Percentiles rank a stretch among this genome's conserved stretches.
These are phyloP conservation scores for Apiotrichum veenhuisii DNA, from an alignment of 1,284 basidiomycete genomes.

Conservation along the genomic window DNA sequence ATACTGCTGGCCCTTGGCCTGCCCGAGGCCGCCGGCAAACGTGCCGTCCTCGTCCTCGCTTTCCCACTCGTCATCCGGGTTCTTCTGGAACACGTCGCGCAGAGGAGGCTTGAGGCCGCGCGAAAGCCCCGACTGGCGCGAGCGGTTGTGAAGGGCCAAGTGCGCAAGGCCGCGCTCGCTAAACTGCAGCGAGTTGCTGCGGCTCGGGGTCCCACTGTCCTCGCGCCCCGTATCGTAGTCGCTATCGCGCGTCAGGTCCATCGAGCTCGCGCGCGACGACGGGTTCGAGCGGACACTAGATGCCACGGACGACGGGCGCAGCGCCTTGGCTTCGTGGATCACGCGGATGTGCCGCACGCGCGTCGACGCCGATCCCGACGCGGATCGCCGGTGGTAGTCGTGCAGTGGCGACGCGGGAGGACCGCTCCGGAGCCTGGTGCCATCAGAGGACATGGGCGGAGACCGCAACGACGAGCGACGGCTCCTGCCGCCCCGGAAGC, in stretches of 20 bases:
- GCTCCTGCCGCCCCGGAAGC: conserved; percentile 24
- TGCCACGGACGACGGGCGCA: conserved; percentile 34
- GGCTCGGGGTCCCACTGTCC: conserved; percentile 9
- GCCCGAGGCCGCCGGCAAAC: conserved; percentile 50
- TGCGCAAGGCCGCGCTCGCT: conserved; percentile 17
- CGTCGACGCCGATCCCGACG: conserved; percentile 36
- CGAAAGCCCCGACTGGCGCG: conserved; percentile 22
- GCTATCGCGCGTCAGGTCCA: conserved; percentile 12
- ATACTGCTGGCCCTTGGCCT: conserved; percentile 15
- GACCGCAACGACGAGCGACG: conserved; percentile 33
- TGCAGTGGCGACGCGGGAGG: conserved; percentile 38
- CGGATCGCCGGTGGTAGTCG: conserved; percentile 41
- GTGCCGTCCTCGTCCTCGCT: conserved; percentile 38
- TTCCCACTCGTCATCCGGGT: conserved; percentile 50
- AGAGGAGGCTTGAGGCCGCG: conserved; percentile 34
- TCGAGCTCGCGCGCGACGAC: conserved; percentile 27
- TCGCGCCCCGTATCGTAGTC: conserved; percentile 36
- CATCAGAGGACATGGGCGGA: conserved; percentile 30
- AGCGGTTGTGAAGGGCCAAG: conserved; percentile 21
- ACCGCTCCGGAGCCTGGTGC: conserved; percentile 17
- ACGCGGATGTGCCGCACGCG: conserved; percentile 41
- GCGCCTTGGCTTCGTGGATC: conserved; percentile 36
- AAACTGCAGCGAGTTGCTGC: conserved; percentile 22
- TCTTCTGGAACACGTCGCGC: conserved; percentile 51
- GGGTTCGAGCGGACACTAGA: conserved; percentile 36